Base-by-base conservation (phyloP, 176 grass and related monocot genomes). In the Avena sativa region DNA sequence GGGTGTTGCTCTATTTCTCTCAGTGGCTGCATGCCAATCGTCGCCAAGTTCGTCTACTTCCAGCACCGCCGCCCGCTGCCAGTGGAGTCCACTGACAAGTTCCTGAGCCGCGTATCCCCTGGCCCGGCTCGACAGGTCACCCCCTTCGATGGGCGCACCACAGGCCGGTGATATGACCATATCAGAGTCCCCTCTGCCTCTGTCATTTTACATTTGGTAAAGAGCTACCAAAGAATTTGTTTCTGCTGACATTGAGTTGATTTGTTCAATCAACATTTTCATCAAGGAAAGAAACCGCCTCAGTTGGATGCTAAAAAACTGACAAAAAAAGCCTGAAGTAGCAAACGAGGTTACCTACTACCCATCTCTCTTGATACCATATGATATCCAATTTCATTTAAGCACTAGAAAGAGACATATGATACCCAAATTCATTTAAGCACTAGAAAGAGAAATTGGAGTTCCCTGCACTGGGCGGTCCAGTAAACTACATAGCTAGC, bases 21-120 rank as follows among this genome's bases (percentile, higher is more conserved):
- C 43, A 3, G 70, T 4, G 5, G 43, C 10, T 73, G 87, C 65
- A 89, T 84, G 87, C 81, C 81, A 55, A 89, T 89, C 6, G 75
- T 81, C 81, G 69, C 64, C 30, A 84, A 84, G 75, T 81, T 89
- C 74, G 7, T 84, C 53, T 89, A 84, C 81, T 89, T 80, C 64
- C 87, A 84, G 81, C 87, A 75, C 73, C 65, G 64, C 43, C 87
- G 62, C 74, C 30, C 63, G 51, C 67, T 61, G 4, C 51, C 81
- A 12, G 30, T 8, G 66, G 81, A 79, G 80, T 63, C 80, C 2
- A 17, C 62, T 8, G 73, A 74, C 56, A 0, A 19, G 6, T 63
- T 52, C 5, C 12, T 11, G 6, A 0, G 23, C 72, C 38, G 62
- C 51, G 21, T 59, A 59, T 1, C 44, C 79, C 12, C 61, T 47